Evolutionary conservation across 2,329 filamentous ascomycete genomes (phyloP).

Genomic region (Didymella arachidicola): DNA sequence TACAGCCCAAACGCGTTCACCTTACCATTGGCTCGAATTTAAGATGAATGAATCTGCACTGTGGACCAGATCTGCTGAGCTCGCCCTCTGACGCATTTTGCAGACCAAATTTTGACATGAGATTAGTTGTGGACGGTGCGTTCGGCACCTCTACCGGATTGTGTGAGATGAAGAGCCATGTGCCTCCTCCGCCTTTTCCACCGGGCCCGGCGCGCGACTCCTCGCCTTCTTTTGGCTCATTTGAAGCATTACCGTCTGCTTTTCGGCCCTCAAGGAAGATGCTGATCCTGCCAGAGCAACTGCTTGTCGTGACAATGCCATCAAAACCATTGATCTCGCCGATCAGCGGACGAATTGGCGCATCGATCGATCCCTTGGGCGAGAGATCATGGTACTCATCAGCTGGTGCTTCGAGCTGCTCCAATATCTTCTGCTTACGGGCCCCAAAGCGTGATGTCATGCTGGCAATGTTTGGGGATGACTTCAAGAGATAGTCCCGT

Average conservation of each 20-base stretch:
- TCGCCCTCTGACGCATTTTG: conserved; percentile 6
- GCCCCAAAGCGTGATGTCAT: conserved; percentile 49
- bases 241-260: conserved; percentile 31
- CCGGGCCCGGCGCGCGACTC: conserved; percentile 68
- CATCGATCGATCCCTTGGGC: conserved; percentile 87
- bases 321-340: conserved; percentile 76
- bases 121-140: conserved; percentile 17
- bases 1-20: background rate
- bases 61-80: conserved; percentile 14
- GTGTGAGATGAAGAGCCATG: conserved; percentile 90
- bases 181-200: conserved; percentile 80
- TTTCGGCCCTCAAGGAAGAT: conserved; percentile 85
- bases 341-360: conserved; percentile 78
- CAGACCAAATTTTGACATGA: conserved; percentile 53
- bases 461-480: background rate
- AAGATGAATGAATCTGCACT: conserved; percentile 72
- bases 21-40: conserved; percentile 95
- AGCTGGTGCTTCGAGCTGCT: conserved; percentile 71
- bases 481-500: conserved; percentile 21
- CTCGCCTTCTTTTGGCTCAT: conserved; percentile 22
- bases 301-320: conserved; percentile 89
- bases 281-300: conserved; percentile 85
- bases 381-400: conserved; percentile 81
- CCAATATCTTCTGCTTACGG: conserved; percentile 77
- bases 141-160: conserved; percentile 63